Evolutionary conservation across 345 rosid species (phyloP).

Genomic region (Triadica sebifera): DNA sequence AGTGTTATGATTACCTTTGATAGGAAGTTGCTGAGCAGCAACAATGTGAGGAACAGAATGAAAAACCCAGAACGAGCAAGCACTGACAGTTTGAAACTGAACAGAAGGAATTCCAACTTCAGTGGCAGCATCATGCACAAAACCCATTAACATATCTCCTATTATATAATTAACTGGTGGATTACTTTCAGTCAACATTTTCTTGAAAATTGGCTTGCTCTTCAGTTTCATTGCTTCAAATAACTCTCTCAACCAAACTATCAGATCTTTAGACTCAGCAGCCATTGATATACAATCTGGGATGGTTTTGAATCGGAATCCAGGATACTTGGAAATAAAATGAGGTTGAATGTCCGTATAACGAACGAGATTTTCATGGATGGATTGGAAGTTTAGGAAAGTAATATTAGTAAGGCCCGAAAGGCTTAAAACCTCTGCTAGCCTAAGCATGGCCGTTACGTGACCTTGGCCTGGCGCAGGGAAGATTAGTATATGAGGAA

Average conservation of each 20-base stretch:
- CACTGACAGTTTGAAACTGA: slow-evolving; percentile 19
- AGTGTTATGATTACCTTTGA: no score
- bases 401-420: slow-evolving; percentile 49
- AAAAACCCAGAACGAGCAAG: slow-evolving; percentile 13
- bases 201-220: slow-evolving; percentile 19
- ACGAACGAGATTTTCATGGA: slow-evolving; percentile 29
- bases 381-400: slow-evolving; percentile 44
- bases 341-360: slow-evolving; percentile 28
- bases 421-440: slow-evolving; percentile 51
- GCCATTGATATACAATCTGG: slow-evolving; percentile 35
- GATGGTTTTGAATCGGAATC: slow-evolving; percentile 34
- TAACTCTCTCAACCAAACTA: slow-evolving; percentile 10
- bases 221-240: slow-evolving; percentile 11
- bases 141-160: slow-evolving; percentile 36
- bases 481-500: slow-evolving; percentile 48
- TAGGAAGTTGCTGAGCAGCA: slow-evolving; percentile 41
- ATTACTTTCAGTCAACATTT: slow-evolving; percentile 17
- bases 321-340: slow-evolving; percentile 30
- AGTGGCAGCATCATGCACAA: slow-evolving; percentile 27
- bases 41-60: slow-evolving; percentile 34
- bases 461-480: slow-evolving; percentile 65
- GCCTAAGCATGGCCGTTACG: slow-evolving; percentile 61
- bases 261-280: slow-evolving; percentile 18
- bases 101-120: slow-evolving; percentile 36
- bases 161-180: slow-evolving; percentile 34